Percentiles rank a stretch among this genome's conserved stretches.
phyloP scores from a whole-genome alignment of 495 filamentous ascomycete genomes.

The Aspergillus steynii region DNA sequence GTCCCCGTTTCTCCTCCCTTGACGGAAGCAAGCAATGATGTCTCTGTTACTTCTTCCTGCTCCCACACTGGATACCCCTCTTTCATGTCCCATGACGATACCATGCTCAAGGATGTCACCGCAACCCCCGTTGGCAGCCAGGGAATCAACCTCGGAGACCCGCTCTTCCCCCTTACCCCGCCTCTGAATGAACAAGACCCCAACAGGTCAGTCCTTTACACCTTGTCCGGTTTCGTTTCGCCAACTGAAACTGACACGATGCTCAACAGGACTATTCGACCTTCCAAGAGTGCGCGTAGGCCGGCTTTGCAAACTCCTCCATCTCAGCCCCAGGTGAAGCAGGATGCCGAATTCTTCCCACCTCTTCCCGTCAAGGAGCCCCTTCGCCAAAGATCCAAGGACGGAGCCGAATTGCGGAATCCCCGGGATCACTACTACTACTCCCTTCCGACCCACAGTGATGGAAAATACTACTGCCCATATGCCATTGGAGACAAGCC shows the following conservation, averaged over 20 bases:
- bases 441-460: slow-evolving; percentile 63
- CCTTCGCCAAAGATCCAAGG: slow-evolving; percentile 47
- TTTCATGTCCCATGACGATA: slow-evolving; percentile 42
- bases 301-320: slow-evolving; percentile 34
- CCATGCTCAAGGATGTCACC: slow-evolving; percentile 40
- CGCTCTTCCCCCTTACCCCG: slow-evolving; percentile 41
- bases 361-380: slow-evolving; percentile 41
- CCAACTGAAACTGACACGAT: slow-evolving; percentile 15
- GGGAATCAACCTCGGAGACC: slow-evolving; percentile 44
- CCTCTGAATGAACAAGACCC: slow-evolving; percentile 47
- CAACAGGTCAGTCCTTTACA: slow-evolving; percentile 41
- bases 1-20: slow-evolving; percentile 48
- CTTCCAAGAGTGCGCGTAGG: slow-evolving; percentile 39
- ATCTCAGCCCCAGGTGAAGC: slow-evolving; percentile 37
- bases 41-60: slow-evolving; percentile 47
- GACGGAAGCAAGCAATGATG: slow-evolving; percentile 49
- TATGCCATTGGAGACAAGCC: slow-evolving; percentile 66
- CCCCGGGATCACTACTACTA: slow-evolving; percentile 80
- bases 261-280: slow-evolving; percentile 39
- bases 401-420: slow-evolving; percentile 53
- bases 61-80: slow-evolving; percentile 44
- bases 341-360: slow-evolving; percentile 41
- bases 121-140: slow-evolving; percentile 36
- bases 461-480: slow-evolving; percentile 90
- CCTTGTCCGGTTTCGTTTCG: neutral